Percentiles rank a stretch among this genome's conserved stretches.
Evolutionary conservation across 2,329 filamentous ascomycete species (phyloP).

Genomic region (Trichoderma sp.): DNA sequence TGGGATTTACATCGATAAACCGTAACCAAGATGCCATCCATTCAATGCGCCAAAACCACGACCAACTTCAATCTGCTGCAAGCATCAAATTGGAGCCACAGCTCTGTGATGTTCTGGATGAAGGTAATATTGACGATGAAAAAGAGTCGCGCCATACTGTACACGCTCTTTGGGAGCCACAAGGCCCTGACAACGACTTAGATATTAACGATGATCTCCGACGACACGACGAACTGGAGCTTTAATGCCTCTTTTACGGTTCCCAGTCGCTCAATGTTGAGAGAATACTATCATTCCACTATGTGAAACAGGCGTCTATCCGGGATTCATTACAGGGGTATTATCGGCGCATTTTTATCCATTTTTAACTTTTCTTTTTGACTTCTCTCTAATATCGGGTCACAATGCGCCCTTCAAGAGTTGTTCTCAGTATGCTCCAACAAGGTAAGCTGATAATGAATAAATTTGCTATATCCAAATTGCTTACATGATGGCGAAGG

Average conservation of each 20-base stretch:
- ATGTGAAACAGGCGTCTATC: background rate
- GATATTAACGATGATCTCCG: conserved; percentile 34
- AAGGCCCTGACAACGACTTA: conserved; percentile 33
- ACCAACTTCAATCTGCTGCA: conserved; percentile 13
- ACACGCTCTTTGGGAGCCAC: conserved; percentile 35
- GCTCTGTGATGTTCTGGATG: conserved; percentile 35
- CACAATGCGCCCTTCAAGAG: background rate
- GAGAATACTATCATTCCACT: background rate
- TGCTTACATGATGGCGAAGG: background rate
- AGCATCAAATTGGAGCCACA: conserved; percentile 37
- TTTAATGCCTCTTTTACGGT: conserved; percentile 30
- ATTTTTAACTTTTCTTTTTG: background rate
- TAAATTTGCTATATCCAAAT: background rate
- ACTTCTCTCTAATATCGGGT: background rate
- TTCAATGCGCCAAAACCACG: conserved; percentile 30
- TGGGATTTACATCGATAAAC: conserved; percentile 41
- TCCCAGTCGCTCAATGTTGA: background rate
- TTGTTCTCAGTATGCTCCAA: background rate
- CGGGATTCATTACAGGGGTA: background rate
- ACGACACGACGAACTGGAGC: conserved; percentile 35
- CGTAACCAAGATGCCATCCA: conserved; percentile 32
- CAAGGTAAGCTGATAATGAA: background rate
- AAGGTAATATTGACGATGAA: conserved; percentile 30
- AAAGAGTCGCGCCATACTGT: conserved; percentile 35
- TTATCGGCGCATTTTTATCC: background rate